Percentiles rank a stretch among this genome's conserved stretches.
These are phyloP conservation scores for Patellifolia procumbens DNA, from an alignment of 179 eudicot genomes.

Conservation along the genomic window DNA sequence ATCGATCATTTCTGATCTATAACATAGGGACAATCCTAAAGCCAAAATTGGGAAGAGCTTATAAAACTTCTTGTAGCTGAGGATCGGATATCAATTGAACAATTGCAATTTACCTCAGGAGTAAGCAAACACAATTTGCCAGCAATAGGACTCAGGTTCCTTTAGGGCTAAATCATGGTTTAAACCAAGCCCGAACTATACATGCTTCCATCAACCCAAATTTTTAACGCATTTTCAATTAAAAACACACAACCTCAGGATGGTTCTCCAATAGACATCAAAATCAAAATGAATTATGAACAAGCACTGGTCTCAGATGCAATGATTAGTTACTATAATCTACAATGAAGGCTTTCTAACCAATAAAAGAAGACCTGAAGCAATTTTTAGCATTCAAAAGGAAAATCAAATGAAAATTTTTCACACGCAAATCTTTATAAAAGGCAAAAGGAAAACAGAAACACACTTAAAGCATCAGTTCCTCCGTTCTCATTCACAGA, in stretches of 20 bases:
- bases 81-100: neutral
- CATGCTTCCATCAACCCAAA: too few relatives aligned
- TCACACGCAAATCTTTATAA: neutral
- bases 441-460: neutral
- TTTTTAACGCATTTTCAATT: too few relatives aligned
- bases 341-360: neutral
- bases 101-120: neutral
- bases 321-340: neutral
- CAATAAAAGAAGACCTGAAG: neutral
- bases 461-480: neutral
- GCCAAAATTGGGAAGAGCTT: neutral
- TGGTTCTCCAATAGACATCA: neutral
- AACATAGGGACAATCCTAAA: neutral
- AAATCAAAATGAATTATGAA: slow-evolving; percentile 1
- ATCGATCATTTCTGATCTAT: too few relatives aligned
- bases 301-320: neutral
- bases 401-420: neutral
- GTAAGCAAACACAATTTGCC: neutral
- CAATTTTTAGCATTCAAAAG: neutral
- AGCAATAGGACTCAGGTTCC: neutral
- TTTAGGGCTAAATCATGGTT: neutral
- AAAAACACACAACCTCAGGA: too few relatives aligned
- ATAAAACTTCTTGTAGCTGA: neutral
- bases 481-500: slow-evolving; percentile 20
- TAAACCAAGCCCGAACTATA: too few relatives aligned